phyloP scores from a whole-genome alignment of 129 eudicot genomes.

The Tagetes patula region DNA sequence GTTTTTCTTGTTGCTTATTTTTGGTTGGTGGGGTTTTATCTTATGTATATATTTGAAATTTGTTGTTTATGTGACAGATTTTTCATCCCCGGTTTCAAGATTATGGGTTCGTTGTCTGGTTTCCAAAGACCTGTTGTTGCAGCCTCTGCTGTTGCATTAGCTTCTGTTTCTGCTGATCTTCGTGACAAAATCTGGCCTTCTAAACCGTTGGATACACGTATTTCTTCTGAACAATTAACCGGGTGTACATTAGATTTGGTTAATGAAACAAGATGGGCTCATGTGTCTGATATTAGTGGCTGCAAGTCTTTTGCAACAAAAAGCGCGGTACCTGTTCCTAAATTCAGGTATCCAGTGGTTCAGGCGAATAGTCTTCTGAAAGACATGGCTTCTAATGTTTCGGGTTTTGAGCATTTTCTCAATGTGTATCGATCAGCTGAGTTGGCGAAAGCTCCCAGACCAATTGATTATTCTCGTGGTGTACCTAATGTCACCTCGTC shows the following conservation, averaged over 20 bases:
- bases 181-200: constrained; percentile 58
- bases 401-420: constrained; percentile 44
- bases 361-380: constrained; percentile 26
- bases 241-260: constrained; percentile 30
- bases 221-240: constrained; percentile 47
- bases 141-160: constrained; percentile 93
- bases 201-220: constrained; percentile 35
- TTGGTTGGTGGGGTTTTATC: constrained; percentile 31
- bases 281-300: constrained; percentile 51
- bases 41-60: constrained; percentile 16
- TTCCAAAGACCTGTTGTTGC: constrained; percentile 90
- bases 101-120: constrained; percentile 81
- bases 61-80: constrained; percentile 33
- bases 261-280: constrained; percentile 37
- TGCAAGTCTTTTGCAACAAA: constrained; percentile 54
- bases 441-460: constrained; percentile 59
- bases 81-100: constrained; percentile 28
- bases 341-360: constrained; percentile 33
- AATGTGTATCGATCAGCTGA: constrained; percentile 61
- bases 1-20: constrained; percentile 10
- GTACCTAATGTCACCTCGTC: constrained; percentile 25
- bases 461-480: constrained; percentile 34
- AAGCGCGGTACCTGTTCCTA: constrained; percentile 55
- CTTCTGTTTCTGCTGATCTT: constrained; percentile 85
- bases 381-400: constrained; percentile 34